Percentiles rank a stretch among this genome's conserved stretches.
Evolutionary conservation across 768 basidiomycete genomes (phyloP).

Genomic region (Amyloporia xantha): DNA sequence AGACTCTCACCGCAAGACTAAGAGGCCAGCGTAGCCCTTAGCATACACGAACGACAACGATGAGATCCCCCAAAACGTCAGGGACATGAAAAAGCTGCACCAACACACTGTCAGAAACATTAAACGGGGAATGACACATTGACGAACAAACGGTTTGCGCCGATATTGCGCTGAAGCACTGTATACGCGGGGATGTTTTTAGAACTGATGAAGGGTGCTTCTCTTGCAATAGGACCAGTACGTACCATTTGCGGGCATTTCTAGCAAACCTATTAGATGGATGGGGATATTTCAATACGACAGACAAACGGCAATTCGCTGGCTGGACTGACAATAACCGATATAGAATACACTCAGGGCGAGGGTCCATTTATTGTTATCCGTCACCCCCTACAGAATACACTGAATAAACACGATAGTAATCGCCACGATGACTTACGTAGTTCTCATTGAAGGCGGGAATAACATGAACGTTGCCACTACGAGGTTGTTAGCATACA

Average conservation of each 20-base stretch:
- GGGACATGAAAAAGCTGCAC: conserved; percentile 45
- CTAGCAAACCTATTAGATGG: conserved; percentile 37
- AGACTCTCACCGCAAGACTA: conserved; percentile 39
- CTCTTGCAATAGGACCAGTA: no score
- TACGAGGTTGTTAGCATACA: conserved; percentile 12
- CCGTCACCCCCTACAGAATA: conserved; percentile 36
- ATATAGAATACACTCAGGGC: conserved; percentile 55
- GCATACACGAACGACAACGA: conserved; percentile 50
- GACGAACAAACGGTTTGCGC: conserved; percentile 49
- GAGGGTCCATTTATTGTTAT: conserved; percentile 51
- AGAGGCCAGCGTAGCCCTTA: conserved; percentile 43
- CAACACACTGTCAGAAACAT: background rate
- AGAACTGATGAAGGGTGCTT: no score
- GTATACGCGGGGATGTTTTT: background rate
- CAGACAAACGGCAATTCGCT: background rate
- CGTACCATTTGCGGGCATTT: conserved; percentile 51
- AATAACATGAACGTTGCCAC: conserved; percentile 52
- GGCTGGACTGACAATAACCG: conserved; percentile 42
- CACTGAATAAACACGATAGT: background rate
- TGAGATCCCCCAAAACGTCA: conserved; percentile 46
- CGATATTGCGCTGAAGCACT: conserved; percentile 52
- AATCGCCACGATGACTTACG: conserved; percentile 24
- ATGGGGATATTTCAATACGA: background rate
- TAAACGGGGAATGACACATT: background rate
- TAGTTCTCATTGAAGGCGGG: conserved; percentile 46